These are phyloP conservation scores for Naganishia antarctica DNA, from an alignment of 768 basidiomycete genomes.

Conservation along the genomic window DNA sequence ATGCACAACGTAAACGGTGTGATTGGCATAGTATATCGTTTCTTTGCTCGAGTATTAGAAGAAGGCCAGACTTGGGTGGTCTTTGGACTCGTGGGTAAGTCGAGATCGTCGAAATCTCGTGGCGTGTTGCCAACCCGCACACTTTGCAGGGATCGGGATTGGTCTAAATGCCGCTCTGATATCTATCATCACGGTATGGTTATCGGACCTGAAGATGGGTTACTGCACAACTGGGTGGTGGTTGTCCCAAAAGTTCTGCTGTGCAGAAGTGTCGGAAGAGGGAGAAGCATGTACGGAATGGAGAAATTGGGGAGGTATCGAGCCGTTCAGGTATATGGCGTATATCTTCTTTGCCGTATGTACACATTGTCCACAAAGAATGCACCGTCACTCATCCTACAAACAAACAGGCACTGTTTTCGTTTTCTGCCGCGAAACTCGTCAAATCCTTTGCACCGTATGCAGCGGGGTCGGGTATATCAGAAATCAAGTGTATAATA, in stretches of 20 bases:
- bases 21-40: slow-evolving; percentile 57
- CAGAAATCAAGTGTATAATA: slow-evolving; percentile 96
- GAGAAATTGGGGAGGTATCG: slow-evolving; percentile 76
- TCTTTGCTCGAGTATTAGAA: slow-evolving; percentile 58
- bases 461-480: slow-evolving; percentile 95
- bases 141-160: slow-evolving; percentile 68
- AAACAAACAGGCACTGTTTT: slow-evolving; percentile 62
- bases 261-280: slow-evolving; percentile 81
- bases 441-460: slow-evolving; percentile 85
- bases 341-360: slow-evolving; percentile 87
- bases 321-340: slow-evolving; percentile 63
- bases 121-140: background rate
- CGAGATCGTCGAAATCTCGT: too few relatives aligned
- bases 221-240: slow-evolving; percentile 97
- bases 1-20: slow-evolving; percentile 41
- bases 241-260: slow-evolving; percentile 96
- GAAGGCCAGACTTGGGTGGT: slow-evolving; percentile 89
- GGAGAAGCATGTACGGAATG: slow-evolving; percentile 81
- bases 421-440: slow-evolving; percentile 80
- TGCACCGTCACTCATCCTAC: slow-evolving; percentile 13
- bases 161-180: slow-evolving; percentile 92
- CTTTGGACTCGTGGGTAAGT: slow-evolving; percentile 77
- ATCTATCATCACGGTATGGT: slow-evolving; percentile 92
- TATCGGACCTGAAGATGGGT: slow-evolving; percentile 95
- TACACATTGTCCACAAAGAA: slow-evolving; percentile 14